Conservation (phyloP, 352 stramenopile species). For the Phytopythium sindhum region DNA sequence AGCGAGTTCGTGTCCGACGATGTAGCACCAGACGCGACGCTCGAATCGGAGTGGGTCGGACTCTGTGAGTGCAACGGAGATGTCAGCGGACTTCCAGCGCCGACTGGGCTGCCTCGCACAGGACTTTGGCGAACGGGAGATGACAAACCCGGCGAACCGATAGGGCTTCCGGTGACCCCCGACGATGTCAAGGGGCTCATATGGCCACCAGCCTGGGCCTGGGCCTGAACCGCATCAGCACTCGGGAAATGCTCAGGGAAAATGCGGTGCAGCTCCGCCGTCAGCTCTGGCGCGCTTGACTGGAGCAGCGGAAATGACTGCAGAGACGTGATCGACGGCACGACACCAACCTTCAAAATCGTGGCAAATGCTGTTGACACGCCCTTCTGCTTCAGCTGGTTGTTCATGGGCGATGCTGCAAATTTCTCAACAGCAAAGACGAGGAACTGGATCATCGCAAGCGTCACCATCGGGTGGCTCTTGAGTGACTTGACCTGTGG, state of each 20-base stretch:
- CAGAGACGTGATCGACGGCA: slow-evolving; percentile 60
- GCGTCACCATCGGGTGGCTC: slow-evolving; percentile 77
- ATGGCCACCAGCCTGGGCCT: slow-evolving; percentile 29
- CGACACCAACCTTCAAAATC: slow-evolving; percentile 71
- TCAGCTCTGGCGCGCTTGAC: slow-evolving; percentile 64
- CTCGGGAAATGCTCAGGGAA: slow-evolving; percentile 81
- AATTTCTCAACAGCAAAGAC: slow-evolving; percentile 86
- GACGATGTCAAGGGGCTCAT: slow-evolving; percentile 11
- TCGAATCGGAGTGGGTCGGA: slow-evolving; percentile 68
- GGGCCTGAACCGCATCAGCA: slow-evolving; percentile 37
- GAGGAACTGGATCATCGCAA: slow-evolving; percentile 84
- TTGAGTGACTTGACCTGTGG: slow-evolving; percentile 79
- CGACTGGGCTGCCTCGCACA: slow-evolving; percentile 42
- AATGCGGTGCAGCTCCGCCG: slow-evolving; percentile 71
- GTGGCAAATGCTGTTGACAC: slow-evolving; percentile 76
- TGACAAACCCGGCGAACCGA: slow-evolving; percentile 33
- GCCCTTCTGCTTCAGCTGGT: slow-evolving; percentile 78
- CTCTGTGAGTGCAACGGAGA: slow-evolving; percentile 59
- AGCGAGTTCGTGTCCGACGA: slow-evolving; percentile 63
- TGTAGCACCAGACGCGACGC: slow-evolving; percentile 36
- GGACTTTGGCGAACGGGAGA: slow-evolving; percentile 46
- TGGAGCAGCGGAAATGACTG: slow-evolving; percentile 77
- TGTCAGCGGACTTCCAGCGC: slow-evolving; percentile 42
- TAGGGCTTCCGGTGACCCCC: slow-evolving; percentile 29
- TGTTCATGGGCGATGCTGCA: slow-evolving; percentile 66